Evolutionary conservation across 1,284 basidiomycete genomes (phyloP).

Genomic region (Pyrrhoderma lamaoense): DNA sequence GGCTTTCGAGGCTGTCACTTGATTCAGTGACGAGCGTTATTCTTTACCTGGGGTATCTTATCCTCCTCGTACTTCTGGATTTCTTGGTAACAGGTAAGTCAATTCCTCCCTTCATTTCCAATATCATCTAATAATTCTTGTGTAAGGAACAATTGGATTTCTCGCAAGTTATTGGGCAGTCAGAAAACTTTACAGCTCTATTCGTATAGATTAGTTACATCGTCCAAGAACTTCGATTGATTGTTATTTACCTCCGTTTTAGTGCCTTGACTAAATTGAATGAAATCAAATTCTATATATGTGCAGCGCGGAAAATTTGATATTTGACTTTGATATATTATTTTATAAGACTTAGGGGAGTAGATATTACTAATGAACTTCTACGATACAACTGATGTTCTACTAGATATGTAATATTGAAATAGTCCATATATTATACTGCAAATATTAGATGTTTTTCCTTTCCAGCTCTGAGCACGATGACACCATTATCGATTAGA

Average conservation of each 20-base stretch:
- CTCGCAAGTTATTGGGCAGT: constrained; percentile 85
- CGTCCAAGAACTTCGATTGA: too few relatives aligned
- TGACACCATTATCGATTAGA: constrained; percentile 58
- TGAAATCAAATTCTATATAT: too few relatives aligned
- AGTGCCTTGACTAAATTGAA: too few relatives aligned
- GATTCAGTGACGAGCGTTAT: constrained; percentile 79
- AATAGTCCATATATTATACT: constrained; percentile 1
- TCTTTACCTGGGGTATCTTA: constrained; percentile 89
- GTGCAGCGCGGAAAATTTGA: too few relatives aligned
- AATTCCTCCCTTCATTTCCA: constrained; percentile 7
- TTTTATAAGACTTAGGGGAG: too few relatives aligned
- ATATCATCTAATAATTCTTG: constrained; percentile 10
- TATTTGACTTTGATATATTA: too few relatives aligned
- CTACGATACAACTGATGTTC: too few relatives aligned
- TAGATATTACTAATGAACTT: too few relatives aligned
- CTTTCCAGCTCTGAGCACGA: constrained; percentile 70
- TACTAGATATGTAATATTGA: too few relatives aligned
- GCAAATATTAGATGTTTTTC: constrained; percentile 64
- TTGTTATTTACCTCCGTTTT: too few relatives aligned
- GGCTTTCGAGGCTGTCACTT: constrained; percentile 79
- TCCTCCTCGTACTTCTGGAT: constrained; percentile 72
- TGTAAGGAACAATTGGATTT: constrained; percentile 82
- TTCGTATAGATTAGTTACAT: constrained; percentile 58
- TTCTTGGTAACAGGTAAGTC: constrained; percentile 81
- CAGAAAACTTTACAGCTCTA: constrained; percentile 71